Conservation (phyloP, 805 yeast genomes). For the Hanseniaspora mollemarum region DNA sequence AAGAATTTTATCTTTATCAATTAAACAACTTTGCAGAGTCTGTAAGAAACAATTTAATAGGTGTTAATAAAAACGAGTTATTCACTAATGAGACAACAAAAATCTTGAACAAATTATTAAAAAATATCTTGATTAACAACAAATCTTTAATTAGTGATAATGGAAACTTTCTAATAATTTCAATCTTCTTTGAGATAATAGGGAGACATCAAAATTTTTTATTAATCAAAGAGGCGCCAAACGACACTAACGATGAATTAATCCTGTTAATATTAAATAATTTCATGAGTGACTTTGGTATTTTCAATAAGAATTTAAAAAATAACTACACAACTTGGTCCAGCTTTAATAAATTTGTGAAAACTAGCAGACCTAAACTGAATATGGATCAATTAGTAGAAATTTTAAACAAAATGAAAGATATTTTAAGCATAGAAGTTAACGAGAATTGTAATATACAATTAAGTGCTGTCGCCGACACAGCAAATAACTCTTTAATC, state of each 20-base stretch:
- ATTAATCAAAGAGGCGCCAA: constrained; percentile 34
- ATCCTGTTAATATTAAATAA: constrained; percentile 58
- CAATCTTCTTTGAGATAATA: constrained; percentile 72
- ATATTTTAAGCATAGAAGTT: constrained; percentile 40
- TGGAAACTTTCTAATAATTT: constrained; percentile 71
- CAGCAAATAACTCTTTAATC: constrained; percentile 26
- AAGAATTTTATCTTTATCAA: constrained; percentile 81
- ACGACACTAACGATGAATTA: constrained; percentile 32
- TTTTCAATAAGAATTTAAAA: constrained; percentile 59
- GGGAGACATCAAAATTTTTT: constrained; percentile 60
- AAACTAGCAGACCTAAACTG: constrained; percentile 56
- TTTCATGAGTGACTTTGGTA: constrained; percentile 70
- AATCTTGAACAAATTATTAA: constrained; percentile 31
- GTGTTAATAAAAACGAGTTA: constrained; percentile 54
- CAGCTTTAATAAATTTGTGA: constrained; percentile 69
- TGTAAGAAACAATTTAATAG: constrained; percentile 64
- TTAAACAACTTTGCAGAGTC: constrained; percentile 69
- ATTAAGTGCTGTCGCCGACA: constrained; percentile 28
- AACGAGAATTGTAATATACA: constrained; percentile 42
- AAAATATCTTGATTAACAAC: constrained; percentile 22
- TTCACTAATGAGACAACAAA: constrained; percentile 53
- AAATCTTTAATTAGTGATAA: constrained; percentile 34
- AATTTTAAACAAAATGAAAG: constrained; percentile 44
- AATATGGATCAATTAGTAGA: constrained; percentile 42
- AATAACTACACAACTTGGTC: constrained; percentile 87